These are phyloP conservation scores for Alternaria arbusti DNA, from an alignment of 2,329 filamentous ascomycete genomes.

Conservation along the genomic window DNA sequence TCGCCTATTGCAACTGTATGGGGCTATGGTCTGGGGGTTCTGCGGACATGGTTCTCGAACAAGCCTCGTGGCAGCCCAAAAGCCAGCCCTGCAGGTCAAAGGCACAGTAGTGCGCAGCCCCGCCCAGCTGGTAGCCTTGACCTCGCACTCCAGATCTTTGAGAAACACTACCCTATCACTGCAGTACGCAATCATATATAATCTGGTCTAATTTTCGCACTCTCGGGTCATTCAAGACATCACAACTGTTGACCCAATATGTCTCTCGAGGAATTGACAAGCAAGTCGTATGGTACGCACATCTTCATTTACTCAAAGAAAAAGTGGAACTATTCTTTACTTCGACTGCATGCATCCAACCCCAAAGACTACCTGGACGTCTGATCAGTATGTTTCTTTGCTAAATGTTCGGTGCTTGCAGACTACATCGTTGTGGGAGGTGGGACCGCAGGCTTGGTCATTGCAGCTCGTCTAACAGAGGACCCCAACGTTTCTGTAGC, in stretches of 20 bases:
- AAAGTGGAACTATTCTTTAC: background rate
- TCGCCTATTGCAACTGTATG: background rate
- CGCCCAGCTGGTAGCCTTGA: background rate
- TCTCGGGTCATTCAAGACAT: no score
- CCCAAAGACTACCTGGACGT: no score
- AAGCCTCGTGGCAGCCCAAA: background rate
- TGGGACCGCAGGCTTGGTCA: constrained; percentile 38
- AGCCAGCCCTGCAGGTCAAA: background rate
- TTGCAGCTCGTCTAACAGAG: constrained; percentile 38
- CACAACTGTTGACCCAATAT: constrained; percentile 9
- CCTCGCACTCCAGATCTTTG: background rate
- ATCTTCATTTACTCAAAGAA: background rate
- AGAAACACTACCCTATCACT: background rate
- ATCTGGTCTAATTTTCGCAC: no score
- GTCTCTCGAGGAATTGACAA: constrained; percentile 30
- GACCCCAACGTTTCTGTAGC: constrained; percentile 34
- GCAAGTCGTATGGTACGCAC: constrained; percentile 24
- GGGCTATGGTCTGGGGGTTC: background rate
- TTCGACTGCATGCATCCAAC: no score
- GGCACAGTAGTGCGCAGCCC: background rate
- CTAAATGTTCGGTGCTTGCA: background rate
- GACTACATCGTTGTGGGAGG: constrained; percentile 36
- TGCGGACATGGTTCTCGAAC: background rate
- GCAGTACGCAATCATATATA: background rate
- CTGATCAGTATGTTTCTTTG: background rate